Conservation (phyloP, 78 protist species). For the Dictyostelium brefeldianum region DNA sequence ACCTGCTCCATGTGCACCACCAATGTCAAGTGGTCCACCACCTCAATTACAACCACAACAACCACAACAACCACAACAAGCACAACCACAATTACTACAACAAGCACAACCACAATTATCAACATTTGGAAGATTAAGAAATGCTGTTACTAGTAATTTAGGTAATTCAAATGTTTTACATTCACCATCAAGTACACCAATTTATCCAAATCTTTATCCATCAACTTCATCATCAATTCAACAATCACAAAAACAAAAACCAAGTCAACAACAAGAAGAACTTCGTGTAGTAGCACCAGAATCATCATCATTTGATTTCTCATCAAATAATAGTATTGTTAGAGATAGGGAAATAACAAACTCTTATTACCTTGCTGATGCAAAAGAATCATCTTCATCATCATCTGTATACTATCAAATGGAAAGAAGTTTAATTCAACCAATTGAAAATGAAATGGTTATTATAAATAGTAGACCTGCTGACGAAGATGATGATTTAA, state of each 20-base stretch:
- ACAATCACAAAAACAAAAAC: conserved; percentile 10
- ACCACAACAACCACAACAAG: not conserved
- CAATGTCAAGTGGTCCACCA: not conserved
- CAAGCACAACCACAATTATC: not conserved
- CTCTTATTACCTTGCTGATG: no score
- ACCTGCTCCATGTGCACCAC: not conserved
- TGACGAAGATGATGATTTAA: not conserved
- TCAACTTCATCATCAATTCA: not conserved
- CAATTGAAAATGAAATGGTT: not conserved
- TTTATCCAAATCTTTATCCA: not conserved
- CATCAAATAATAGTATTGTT: not conserved
- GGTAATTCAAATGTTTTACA: not conserved
- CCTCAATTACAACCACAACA: not conserved
- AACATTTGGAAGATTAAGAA: not conserved
- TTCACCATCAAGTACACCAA: not conserved
- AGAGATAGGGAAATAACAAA: no score
- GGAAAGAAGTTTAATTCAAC: not conserved
- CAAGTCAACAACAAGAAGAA: conserved; percentile 8
- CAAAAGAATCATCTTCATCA: no score
- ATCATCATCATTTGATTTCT: conserved; percentile 2
- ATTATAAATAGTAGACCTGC: not conserved
- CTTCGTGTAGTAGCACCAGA: not conserved
- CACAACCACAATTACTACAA: not conserved
- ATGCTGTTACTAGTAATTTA: not conserved
- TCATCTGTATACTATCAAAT: not conserved